Base-by-base conservation (phyloP, 495 filamentous ascomycete species). In the Amorphotheca resinae region DNA sequence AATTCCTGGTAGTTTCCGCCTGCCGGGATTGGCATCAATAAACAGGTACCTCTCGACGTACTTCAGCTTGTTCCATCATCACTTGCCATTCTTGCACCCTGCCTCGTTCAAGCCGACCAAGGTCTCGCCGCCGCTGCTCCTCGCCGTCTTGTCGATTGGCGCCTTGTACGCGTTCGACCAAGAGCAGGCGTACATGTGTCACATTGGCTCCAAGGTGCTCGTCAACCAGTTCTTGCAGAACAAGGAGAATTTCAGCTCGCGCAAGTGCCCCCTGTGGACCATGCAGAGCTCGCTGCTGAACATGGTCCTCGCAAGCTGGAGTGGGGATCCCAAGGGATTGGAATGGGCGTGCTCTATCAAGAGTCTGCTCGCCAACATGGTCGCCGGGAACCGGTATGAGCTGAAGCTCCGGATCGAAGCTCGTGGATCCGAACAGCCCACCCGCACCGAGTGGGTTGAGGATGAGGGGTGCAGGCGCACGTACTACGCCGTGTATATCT, bases 221-320 rank as follows among this genome's bases (percentile, higher is more conserved):
- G 86, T 95, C 55, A 94, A 86, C 62, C 87, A 95, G 60, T 96
- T 95, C 62, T 61, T 98, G 50, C 88, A 94, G 63, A 89, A 93
- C 65, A 93, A 94, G 65, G 88, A 95, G 58, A 95, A 93, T 63
- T 95, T 95, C 63, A 93, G 87, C 70, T 96, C 91, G n/a, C 76
- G 87, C 41, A 96, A 95, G 60, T 98, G 91, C 56, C 91, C 91
- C 5, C 65, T 98, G 22, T 96, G 89, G 87, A 85, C 87, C 28
- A 96, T 96, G 83, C 91, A 96, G 59, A 84, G 84, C 59, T 87
- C 86, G 11, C 68, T 98, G 38, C 68, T 98, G 35, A 98, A 98
- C 69, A 96, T 95, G 91, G 82, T 93, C 51, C 96, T 98, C 61
- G 91, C 93, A 28, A 95, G 89, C 70, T 98, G 91, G 91, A 96